Evolutionary conservation across 257 asterid species (phyloP), one percentile per base, ranked within the genome.

Genomic region (Leptodermis oblonga): DNA sequence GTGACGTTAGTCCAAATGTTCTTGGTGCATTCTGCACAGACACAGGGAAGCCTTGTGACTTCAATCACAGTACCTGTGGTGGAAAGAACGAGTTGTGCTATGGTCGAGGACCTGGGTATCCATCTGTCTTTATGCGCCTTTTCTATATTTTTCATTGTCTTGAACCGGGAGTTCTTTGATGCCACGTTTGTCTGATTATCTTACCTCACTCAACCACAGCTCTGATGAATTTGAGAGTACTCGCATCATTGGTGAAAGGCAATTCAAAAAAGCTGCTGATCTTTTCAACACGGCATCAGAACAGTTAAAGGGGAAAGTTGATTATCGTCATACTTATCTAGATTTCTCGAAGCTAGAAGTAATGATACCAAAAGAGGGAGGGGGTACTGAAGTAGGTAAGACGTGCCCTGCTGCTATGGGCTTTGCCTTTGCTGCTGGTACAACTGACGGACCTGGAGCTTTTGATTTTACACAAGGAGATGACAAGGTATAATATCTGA

Each of bases 351-450:
- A 86, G 15, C 90, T 89, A 56, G 82, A 85, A 76, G 96, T 94
- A 68, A 84, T 89, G 67, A 84, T 87, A 59, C 73, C 89, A 20
- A 83, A 80, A 70, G 83, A 79, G 73, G 92, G 83, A 22, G 92
- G 89, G 61, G 82, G 83, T 74, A 70, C 76, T 60, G 77, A 86
- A 64, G 84, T 70, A 45, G 90, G 85, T 20, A 89, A 83, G 78
- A 94, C 99, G 41, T 94, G 99, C 79, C 97, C 99, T 65, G 98
- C 99, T 15, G 96, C 99, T 11, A 89, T 94, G 99, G 99, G 99
- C 20, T 94, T 94, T 82, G 96, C 89, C 49, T 94, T 94, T 83
- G 99, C 99, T 72, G 99, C 99, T 58, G 99, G 99, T 73, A 94
- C 99, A 72, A 94, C 99, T 39, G 99, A 94, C 78, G 99, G 99